Evolutionary conservation across 345 rosid genomes (phyloP).

Genomic region (Moricandia moricandioides): DNA sequence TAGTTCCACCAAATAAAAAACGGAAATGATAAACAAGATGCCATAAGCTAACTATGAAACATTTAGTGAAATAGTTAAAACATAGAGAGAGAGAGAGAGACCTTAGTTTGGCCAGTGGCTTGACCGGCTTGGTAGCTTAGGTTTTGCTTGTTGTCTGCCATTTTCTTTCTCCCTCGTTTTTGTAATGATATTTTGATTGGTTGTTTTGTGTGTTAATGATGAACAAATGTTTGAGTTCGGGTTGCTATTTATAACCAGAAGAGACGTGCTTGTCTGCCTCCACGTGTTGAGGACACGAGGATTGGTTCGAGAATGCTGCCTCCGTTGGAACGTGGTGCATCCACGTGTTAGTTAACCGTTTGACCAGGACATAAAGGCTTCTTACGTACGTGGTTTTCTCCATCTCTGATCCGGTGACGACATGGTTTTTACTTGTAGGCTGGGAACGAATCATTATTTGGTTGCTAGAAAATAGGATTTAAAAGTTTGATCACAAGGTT

Average conservation of each 20-base stretch:
- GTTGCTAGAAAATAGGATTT: not conserved
- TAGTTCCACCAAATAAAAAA: too few species aligned
- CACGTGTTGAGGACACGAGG: conserved; percentile 31
- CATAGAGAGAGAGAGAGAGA: not conserved
- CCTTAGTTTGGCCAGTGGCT: conserved; percentile 62
- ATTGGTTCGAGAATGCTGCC: conserved; percentile 1
- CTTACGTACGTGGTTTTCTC: conserved; percentile 18
- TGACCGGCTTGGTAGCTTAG: conserved; percentile 52
- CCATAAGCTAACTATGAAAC: too few species aligned
- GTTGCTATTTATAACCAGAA: conserved; percentile 7
- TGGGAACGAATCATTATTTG: not conserved
- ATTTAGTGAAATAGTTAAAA: not conserved
- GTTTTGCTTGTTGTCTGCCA: conserved; percentile 42
- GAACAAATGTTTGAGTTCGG: not conserved
- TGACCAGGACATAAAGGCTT: conserved; percentile 21
- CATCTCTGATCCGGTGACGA: not conserved
- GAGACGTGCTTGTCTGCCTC: conserved; percentile 6
- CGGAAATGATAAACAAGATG: too few species aligned
- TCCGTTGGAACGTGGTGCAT: not conserved
- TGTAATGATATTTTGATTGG: not conserved
- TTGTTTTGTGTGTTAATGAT: conserved; percentile 4
- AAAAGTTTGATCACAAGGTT: not conserved
- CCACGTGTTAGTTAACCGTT: conserved; percentile 19
- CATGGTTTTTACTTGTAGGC: not conserved
- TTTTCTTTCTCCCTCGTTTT: not conserved